Percentiles rank a stretch among this genome's conserved stretches.
Evolutionary conservation across 2,329 filamentous ascomycete genomes (phyloP).

Genomic region (Ophiostoma sp.): DNA sequence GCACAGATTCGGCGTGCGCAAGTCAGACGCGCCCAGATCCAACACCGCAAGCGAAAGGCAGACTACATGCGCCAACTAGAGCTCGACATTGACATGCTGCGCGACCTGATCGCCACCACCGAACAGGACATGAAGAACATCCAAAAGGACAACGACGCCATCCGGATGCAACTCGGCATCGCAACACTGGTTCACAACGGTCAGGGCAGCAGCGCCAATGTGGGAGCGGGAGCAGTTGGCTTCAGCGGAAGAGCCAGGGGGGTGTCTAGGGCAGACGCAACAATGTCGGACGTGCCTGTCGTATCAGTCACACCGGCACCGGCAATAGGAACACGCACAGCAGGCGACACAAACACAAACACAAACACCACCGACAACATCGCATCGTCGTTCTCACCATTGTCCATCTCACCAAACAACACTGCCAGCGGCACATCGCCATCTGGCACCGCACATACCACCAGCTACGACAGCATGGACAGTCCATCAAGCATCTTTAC

Average conservation of each 20-base stretch:
- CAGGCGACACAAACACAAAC: not conserved
- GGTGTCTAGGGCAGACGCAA: not conserved
- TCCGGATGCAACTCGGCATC: conserved; percentile 35
- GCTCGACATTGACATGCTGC: conserved; percentile 44
- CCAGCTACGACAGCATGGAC: conserved; percentile 13
- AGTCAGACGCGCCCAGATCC: conserved; percentile 49
- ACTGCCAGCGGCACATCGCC: not conserved
- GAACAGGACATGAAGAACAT: conserved; percentile 40
- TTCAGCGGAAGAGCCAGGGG: conserved; percentile 15
- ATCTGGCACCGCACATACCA: not conserved
- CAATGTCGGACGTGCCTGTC: conserved; percentile 10
- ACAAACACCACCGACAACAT: not conserved
- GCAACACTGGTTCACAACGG: conserved; percentile 8
- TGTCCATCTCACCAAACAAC: conserved; percentile 12
- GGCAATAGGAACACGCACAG: not conserved
- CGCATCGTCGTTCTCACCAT: conserved; percentile 13
- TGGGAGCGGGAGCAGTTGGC: conserved; percentile 18
- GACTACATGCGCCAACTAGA: conserved; percentile 53
- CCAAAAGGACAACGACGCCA: conserved; percentile 41
- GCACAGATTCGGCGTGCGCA: conserved; percentile 46
- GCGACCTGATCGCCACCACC: conserved; percentile 42
- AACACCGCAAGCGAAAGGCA: conserved; percentile 53
- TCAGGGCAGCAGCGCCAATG: conserved; percentile 8
- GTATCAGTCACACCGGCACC: not conserved
- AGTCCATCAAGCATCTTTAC: conserved; percentile 30